A percentile compares a stretch with the other conserved stretches of the same genome.
phyloP scores from a whole-genome alignment of 140 eudicot species.

The Bidens hawaiensis region DNA sequence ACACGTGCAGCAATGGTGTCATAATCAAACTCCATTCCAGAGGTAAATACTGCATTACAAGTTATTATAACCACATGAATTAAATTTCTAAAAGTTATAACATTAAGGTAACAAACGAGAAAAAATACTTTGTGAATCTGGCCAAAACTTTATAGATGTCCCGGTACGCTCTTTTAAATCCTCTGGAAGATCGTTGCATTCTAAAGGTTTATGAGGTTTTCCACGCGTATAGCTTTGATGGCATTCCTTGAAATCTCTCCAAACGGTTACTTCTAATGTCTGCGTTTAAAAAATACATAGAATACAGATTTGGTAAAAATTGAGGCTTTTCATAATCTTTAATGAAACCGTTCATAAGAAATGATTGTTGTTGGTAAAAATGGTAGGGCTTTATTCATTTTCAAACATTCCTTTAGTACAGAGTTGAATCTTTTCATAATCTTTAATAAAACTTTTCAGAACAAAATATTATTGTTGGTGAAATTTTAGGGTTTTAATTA shows the following conservation, averaged over 20 bases:
- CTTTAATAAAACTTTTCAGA: background rate
- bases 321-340: background rate
- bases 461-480: too few relatives aligned
- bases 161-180: conserved; percentile 45
- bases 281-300: conserved; percentile 22
- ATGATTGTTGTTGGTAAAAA: background rate
- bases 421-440: background rate
- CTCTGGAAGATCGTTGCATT: conserved; percentile 51
- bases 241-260: conserved; percentile 76
- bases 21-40: conserved; percentile 79
- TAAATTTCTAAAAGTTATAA: background rate
- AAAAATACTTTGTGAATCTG: conserved; percentile 62
- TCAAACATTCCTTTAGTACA: background rate
- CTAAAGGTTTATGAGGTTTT: conserved; percentile 55
- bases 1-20: conserved; percentile 88
- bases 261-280: conserved; percentile 83
- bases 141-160: conserved; percentile 76
- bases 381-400: background rate
- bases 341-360: background rate
- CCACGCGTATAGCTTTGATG: conserved; percentile 83
- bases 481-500: too few relatives aligned
- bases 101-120: background rate
- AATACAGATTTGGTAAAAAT: background rate
- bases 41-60: conserved; percentile 72
- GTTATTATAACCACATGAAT: background rate